These are phyloP conservation scores for Xylariaceae sp. DNA, from an alignment of 2,329 filamentous ascomycete species.

Conservation along the genomic window DNA sequence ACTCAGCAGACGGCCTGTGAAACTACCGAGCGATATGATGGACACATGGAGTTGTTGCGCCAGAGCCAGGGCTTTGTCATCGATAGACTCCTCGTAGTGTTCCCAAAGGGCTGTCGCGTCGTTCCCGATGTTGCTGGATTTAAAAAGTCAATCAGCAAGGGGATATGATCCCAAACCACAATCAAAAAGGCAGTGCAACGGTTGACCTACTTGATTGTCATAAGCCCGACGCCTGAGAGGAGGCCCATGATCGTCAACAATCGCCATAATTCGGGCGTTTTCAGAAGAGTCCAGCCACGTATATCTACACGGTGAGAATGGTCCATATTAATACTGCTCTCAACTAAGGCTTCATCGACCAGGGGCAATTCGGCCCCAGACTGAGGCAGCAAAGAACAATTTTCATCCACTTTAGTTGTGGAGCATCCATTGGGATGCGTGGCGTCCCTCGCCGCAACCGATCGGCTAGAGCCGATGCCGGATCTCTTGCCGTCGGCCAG, in stretches of 20 bases:
- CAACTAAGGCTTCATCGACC: constrained; percentile 48
- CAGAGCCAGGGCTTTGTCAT: constrained; percentile 69
- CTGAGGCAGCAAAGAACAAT: constrained; percentile 73
- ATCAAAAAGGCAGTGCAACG: neutral
- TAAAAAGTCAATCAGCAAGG: neutral
- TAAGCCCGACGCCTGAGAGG: constrained; percentile 88
- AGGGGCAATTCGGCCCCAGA: constrained; percentile 48
- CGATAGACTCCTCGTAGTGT: constrained; percentile 70
- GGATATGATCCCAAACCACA: neutral
- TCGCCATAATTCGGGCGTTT: constrained; percentile 80
- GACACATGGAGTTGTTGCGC: constrained; percentile 90
- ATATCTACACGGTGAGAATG: constrained; percentile 84
- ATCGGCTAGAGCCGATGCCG: constrained; percentile 18
- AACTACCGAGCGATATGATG: constrained; percentile 85
- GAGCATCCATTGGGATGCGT: constrained; percentile 17
- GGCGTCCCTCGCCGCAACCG: constrained; percentile 23
- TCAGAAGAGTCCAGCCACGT: constrained; percentile 72
- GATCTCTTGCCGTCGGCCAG: constrained; percentile 16
- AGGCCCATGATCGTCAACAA: constrained; percentile 82
- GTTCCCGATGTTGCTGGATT: constrained; percentile 83
- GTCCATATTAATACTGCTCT: constrained; percentile 64
- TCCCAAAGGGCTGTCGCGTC: constrained; percentile 84
- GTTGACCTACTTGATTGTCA: constrained; percentile 90
- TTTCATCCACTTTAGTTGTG: constrained; percentile 59
- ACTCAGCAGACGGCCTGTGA: constrained; percentile 72